Evolutionary conservation across 2,329 filamentous ascomycete species (phyloP).

Genomic region (Dactylellina cionopaga): DNA sequence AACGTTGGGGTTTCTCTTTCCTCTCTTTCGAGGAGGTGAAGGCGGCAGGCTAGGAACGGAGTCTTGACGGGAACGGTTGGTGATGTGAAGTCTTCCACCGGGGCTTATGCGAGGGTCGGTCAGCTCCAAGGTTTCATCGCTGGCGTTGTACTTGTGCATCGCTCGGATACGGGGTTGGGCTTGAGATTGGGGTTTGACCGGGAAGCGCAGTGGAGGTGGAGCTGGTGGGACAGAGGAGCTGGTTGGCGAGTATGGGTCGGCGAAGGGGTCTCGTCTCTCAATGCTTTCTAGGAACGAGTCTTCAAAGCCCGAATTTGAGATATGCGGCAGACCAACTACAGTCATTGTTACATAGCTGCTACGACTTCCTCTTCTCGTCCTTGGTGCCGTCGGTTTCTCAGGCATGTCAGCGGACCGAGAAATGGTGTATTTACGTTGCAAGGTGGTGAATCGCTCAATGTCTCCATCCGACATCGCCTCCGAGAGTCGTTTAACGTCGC

Average conservation of each 20-base stretch:
- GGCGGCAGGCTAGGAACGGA: slow-evolving; percentile 35
- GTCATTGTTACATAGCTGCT: slow-evolving; percentile 49
- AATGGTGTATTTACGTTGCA: slow-evolving; percentile 51
- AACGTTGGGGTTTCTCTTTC: slow-evolving; percentile 1
- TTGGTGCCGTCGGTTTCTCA: background rate
- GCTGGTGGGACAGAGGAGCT: slow-evolving; percentile 22
- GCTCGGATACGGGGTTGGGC: slow-evolving; percentile 1
- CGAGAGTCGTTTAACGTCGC: slow-evolving; percentile 31
- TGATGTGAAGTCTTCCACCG: slow-evolving; percentile 39
- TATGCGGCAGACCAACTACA: slow-evolving; percentile 28
- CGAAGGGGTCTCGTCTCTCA: slow-evolving; percentile 33
- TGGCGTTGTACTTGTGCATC: slow-evolving; percentile 40
- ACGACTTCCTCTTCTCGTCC: slow-evolving; percentile 1
- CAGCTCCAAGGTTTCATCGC: slow-evolving; percentile 39
- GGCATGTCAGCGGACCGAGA: slow-evolving; percentile 42
- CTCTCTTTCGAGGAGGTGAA: slow-evolving; percentile 30
- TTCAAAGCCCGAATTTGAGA: slow-evolving; percentile 31
- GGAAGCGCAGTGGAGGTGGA: slow-evolving; percentile 37
- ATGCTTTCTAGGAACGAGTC: slow-evolving; percentile 36
- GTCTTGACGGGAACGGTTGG: slow-evolving; percentile 41
- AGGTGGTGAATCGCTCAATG: slow-evolving; percentile 35
- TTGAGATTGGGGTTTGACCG: background rate
- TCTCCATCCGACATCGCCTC: slow-evolving; percentile 20
- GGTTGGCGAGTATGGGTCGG: slow-evolving; percentile 39
- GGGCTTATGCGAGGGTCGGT: slow-evolving; percentile 39